Conservation (phyloP, 140 eudicot genomes). For the Stevia rebaudiana region DNA sequence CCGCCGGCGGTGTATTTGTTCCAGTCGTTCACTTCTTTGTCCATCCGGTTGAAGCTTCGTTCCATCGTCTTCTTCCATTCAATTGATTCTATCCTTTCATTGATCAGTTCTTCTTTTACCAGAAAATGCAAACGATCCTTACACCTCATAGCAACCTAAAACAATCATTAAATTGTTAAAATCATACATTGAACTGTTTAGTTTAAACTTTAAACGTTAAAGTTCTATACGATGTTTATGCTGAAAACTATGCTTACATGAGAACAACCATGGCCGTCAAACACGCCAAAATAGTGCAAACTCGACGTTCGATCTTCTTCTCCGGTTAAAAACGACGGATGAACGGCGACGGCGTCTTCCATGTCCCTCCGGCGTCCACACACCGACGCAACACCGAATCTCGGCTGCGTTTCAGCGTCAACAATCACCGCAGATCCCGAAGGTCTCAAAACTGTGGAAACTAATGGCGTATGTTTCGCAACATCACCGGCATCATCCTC, state of each 20-base stretch:
- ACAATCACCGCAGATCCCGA: background rate
- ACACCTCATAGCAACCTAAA: slow-evolving; percentile 72
- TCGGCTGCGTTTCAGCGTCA: slow-evolving; percentile 19
- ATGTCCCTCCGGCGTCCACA: slow-evolving; percentile 75
- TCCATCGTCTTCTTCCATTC: slow-evolving; percentile 59
- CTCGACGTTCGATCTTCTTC: slow-evolving; percentile 11
- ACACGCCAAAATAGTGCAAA: slow-evolving; percentile 59
- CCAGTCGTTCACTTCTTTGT: slow-evolving; percentile 38
- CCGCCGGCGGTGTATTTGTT: slow-evolving; percentile 15
- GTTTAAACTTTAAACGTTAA: too few species aligned
- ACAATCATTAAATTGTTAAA: background rate
- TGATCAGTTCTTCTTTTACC: slow-evolving; percentile 48
- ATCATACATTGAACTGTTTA: too few species aligned
- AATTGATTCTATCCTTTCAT: too few species aligned
- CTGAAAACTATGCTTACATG: too few species aligned
- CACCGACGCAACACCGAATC: slow-evolving; percentile 58
- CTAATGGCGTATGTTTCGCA: too few species aligned
- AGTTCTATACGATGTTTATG: too few species aligned
- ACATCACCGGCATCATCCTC: slow-evolving; percentile 7
- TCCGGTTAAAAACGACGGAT: slow-evolving; percentile 32
- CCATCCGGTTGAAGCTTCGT: slow-evolving; percentile 58
- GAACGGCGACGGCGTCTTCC: slow-evolving; percentile 77
- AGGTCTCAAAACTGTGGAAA: too few species aligned
- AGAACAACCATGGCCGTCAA: slow-evolving; percentile 87
- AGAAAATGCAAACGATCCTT: slow-evolving; percentile 52